Evolutionary conservation across 2,329 filamentous ascomycete species (phyloP).

Genomic region (Podosphaera fusca): DNA sequence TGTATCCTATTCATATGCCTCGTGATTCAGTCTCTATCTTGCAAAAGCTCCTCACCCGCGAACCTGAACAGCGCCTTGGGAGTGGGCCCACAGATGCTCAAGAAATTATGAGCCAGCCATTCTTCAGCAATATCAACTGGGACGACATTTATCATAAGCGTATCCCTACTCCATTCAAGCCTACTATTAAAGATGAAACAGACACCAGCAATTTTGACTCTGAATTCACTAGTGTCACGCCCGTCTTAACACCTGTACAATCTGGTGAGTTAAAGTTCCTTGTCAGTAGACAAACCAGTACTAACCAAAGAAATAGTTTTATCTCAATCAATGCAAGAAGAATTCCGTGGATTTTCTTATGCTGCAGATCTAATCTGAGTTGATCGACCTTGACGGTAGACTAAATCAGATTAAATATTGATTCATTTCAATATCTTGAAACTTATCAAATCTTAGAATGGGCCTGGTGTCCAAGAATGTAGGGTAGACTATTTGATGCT

Average conservation of each 20-base stretch:
- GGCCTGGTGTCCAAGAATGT: not conserved
- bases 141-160: constrained; percentile 96
- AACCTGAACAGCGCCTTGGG: constrained; percentile 79
- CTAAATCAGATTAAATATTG: not conserved
- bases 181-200: constrained; percentile 70
- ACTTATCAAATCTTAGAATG: not conserved
- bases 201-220: constrained; percentile 99
- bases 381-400: not conserved
- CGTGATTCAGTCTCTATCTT: constrained; percentile 92
- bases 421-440: not conserved
- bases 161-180: constrained; percentile 69
- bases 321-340: constrained; percentile 96
- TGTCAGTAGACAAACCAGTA: not conserved
- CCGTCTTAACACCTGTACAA: constrained; percentile 88
- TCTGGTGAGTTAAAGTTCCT: constrained; percentile 47
- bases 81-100: constrained; percentile 92
- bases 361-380: constrained; percentile 16
- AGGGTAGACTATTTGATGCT: not conserved
- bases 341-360: constrained; percentile 97
- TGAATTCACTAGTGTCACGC: constrained; percentile 95
- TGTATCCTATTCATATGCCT: constrained; percentile 98
- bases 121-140: constrained; percentile 96
- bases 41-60: constrained; percentile 86
- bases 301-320: constrained; percentile 36
- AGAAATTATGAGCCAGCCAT: constrained; percentile 96